A percentile compares a stretch with the other conserved stretches of the same genome.
phyloP scores from a whole-genome alignment of 2,329 filamentous ascomycete species.

The Ophiostoma australiae region DNA sequence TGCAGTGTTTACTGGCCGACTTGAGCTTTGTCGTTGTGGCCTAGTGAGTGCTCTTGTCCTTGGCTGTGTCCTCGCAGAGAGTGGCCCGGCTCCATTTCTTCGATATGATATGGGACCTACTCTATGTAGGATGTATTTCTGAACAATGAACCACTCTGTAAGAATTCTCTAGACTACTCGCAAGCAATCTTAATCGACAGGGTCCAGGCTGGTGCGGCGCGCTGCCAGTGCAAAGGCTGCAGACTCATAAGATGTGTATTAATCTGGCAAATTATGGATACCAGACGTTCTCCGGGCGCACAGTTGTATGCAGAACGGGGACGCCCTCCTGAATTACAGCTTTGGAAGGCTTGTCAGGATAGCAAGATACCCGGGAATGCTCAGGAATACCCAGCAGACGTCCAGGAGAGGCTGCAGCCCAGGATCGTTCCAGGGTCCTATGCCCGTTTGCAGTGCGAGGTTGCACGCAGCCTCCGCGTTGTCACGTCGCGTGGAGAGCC shows the following conservation, averaged over 20 bases:
- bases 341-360: not conserved
- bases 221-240: not conserved
- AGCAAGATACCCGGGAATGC: no score
- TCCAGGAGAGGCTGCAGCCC: not conserved
- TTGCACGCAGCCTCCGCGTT: not conserved
- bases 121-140: no score
- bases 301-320: conserved; percentile 14
- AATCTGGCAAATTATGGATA: not conserved
- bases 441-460: not conserved
- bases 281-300: not conserved
- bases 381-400: no score
- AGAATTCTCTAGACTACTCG: no score
- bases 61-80: no score
- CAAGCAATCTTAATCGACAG: conserved; percentile 21
- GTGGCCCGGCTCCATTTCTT: no score
- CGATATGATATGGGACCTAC: no score
- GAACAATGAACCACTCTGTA: no score
- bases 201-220: not conserved
- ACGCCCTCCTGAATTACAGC: conserved; percentile 8
- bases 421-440: not conserved
- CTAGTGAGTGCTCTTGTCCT: no score
- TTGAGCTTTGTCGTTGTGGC: no score
- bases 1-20: no score
- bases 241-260: not conserved
- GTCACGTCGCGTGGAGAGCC: conserved; percentile 6